Evolutionary conservation across 169 alveolate species (phyloP), one percentile per base, ranked within the genome.

Genomic region (Plasmodium ovale): DNA sequence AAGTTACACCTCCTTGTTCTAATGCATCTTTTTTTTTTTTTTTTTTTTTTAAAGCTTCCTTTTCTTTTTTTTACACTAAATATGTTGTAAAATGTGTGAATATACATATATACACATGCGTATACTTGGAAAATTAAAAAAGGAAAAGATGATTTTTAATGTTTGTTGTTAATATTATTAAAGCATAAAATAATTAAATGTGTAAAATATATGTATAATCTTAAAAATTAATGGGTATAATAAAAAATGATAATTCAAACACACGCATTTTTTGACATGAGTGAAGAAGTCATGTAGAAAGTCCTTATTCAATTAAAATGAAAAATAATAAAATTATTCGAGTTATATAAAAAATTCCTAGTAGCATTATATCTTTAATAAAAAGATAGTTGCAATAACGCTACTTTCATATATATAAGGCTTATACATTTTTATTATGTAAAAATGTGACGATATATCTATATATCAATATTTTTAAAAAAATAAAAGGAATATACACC

Each of bases 381-480:
- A 71, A 59, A 59, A 16, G 3, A 25, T 14, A 23, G 39, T 33
- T 71, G 67, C 23, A 37, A 49, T 37, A 71, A 51, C 23, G 21
- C 49, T 53, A 37, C 53, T 37, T 71, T 71, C 37, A 59, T 27
- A 39, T 51, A 70, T n/a, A 37, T 19, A 67, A 70, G 49, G 10
- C 16, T 31, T 12, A 12, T 60, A 29, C 71, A 60, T 60, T 62
- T 29, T 47, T 72, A 35, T 44, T 58, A 29, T 54, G 71, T 42
- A 72, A 72, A 56, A 23, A 70, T 70, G 44, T 58, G 49, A 3
- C 49, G 29, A 31, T 12, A 65, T 25, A 39, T 53, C 37, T 62
- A 72, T 39, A 72, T 72, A 37, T 53, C 21, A 19, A 42, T 33
- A 21, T 29, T 72, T 71, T 71, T 6, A 71, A 71, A 71, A 71